Evolutionary conservation across 139 green algal genomes (phyloP).

Genomic region (Chlorella vulgaris): DNA sequence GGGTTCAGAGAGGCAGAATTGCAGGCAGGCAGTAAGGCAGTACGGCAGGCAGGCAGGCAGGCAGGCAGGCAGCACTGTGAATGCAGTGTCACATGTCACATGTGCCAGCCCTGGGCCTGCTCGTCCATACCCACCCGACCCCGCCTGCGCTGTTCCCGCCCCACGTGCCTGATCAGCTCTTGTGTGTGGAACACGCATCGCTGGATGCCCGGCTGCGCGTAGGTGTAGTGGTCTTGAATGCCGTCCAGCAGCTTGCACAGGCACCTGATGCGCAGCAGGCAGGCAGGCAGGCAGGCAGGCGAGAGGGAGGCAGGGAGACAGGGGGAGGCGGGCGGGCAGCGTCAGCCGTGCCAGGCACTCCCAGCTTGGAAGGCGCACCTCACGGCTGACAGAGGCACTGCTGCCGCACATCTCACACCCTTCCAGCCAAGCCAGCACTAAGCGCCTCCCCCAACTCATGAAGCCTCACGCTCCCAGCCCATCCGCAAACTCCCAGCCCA

Average conservation of each 20-base stretch:
- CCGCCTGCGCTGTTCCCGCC: no score
- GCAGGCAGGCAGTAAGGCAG: background rate
- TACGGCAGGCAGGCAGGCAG: background rate
- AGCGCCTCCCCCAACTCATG: background rate
- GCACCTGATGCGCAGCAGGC: background rate
- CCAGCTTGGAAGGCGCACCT: no score
- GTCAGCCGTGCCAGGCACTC: no score
- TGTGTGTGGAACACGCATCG: slow-evolving; percentile 83
- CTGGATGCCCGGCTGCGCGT: slow-evolving; percentile 97
- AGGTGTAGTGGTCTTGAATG: slow-evolving; percentile 97
- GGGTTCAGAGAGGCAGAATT: background rate
- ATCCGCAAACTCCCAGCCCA: background rate
- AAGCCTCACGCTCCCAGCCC: background rate
- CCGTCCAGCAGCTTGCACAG: slow-evolving; percentile 77
- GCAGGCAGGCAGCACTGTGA: background rate
- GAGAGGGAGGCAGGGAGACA: no score
- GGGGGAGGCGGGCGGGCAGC: no score
- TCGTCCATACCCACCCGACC: no score
- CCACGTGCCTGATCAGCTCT: slow-evolving; percentile 87
- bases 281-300: background rate
- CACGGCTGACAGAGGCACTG: no score
- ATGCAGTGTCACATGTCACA: background rate
- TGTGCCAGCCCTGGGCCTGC: no score
- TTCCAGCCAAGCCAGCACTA: background rate
- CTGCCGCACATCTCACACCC: no score